Base-by-base conservation (phyloP, 352 stramenopile species). In the Globisporangium alternatum region DNA sequence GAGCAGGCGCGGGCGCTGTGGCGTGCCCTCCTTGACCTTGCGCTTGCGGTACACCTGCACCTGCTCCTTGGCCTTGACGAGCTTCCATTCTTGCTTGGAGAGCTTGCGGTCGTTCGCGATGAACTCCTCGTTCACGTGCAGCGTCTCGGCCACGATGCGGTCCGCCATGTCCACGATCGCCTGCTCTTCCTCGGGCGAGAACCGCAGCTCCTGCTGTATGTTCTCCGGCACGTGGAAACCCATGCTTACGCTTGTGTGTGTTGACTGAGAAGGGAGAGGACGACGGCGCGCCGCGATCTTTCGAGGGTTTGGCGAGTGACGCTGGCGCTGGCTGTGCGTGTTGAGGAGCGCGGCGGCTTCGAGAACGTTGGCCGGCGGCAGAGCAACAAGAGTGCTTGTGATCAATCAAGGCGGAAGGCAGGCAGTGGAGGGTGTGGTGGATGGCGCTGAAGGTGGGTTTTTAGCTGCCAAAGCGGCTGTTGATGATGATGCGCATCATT, bases 1-100 rank as follows among this genome's bases (percentile, higher is more conserved):
- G 44, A 84, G 63, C 56, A 84, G 63, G 6, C 71, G 69, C 10
- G 76, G 76, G 47, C 76, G 71, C 70, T 75, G 75, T 28, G 65
- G 64, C 19, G n/a, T 55, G 35, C 45, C 49, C 6, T 54, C 58
- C 8, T 67, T 73, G 19, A 67, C 21, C 19, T 74, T 68, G 56
- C 81, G 74, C 43, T 80, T 77, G 37, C 77, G 71, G 53, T 84
- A 90, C n/a, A 88, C 69, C 41, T 82, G 69, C 22, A 90, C 58
- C 58, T 83, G 70, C 48, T 90, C 78, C 45, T 78, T 78, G 7
- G 71, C 67, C 60, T 79, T 81, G 37, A 83, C 56, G 49, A 81
- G 74, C 65, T 86, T 86, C 81, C 81, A 90, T 56, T 77, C 67
- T 17, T 77, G 56, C 9, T 53, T 49, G 5, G 72, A 53, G n/a